Evolutionary conservation across 1,284 basidiomycete species (phyloP).

Genomic region (Hemileia vastatrix): DNA sequence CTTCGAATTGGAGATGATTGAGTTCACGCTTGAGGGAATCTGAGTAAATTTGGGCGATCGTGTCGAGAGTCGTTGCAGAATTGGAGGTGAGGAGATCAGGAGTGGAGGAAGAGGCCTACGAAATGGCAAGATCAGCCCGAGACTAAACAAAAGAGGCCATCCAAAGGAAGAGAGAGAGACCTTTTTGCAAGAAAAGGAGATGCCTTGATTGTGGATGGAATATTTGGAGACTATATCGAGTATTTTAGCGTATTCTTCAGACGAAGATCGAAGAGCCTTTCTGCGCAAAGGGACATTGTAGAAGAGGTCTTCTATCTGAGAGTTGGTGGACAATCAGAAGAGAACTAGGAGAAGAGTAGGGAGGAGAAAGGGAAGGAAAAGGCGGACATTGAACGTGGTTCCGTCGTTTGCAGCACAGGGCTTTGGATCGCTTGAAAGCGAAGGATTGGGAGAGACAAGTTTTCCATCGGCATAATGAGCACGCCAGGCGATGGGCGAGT

Average conservation of each 20-base stretch:
- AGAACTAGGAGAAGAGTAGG: neutral
- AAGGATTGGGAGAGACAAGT: conserved; percentile 56
- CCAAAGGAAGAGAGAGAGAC: conserved; percentile 44
- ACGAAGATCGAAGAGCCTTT: conserved; percentile 68
- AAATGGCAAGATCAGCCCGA: neutral
- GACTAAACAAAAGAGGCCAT: neutral
- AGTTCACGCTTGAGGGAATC: conserved; percentile 71
- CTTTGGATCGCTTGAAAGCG: conserved; percentile 62
- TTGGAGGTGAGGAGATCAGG: conserved; percentile 18
- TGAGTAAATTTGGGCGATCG: conserved; percentile 74
- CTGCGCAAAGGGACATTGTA: conserved; percentile 86
- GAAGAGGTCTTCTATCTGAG: conserved; percentile 85
- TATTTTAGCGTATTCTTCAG: conserved; percentile 87
- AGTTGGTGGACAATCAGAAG: neutral
- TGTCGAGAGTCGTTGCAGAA: conserved; percentile 57
- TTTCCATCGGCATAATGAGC: conserved; percentile 11
- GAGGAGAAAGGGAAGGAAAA: neutral
- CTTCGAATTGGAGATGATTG: conserved; percentile 49
- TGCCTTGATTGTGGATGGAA: conserved; percentile 78
- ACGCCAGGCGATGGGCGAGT: neutral
- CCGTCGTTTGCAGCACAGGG: conserved; percentile 91
- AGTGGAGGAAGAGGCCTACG: conserved; percentile 10
- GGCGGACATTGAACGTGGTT: conserved; percentile 68
- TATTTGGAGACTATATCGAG: conserved; percentile 91
- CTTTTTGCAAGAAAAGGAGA: conserved; percentile 86